Evolutionary conservation across 139 green algal genomes (phyloP).

Genomic region (Raphidocelis subcapitata): DNA sequence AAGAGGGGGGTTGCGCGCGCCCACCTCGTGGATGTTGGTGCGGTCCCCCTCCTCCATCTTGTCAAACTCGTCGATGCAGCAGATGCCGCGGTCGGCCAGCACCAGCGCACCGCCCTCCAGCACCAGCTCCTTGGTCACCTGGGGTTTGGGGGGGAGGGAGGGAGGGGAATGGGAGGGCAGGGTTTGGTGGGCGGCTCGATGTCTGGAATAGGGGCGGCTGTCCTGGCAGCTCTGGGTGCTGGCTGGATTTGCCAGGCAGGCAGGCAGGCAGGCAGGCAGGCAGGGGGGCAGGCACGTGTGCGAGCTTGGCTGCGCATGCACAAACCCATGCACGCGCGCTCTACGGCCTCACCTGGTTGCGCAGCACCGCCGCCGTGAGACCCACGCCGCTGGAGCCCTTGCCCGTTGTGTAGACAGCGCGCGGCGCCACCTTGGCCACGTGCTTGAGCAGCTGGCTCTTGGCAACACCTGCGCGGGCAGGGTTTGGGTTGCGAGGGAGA

Average conservation of each 20-base stretch:
- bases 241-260: too few relatives aligned
- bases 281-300: too few relatives aligned
- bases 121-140: constrained; percentile 91
- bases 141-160: constrained; percentile 1
- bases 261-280: too few relatives aligned
- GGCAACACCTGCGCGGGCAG: constrained; percentile 90
- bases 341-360: constrained; percentile 63
- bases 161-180: not conserved
- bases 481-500: too few relatives aligned
- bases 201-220: too few relatives aligned
- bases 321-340: too few relatives aligned
- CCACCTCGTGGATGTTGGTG: constrained; percentile 98
- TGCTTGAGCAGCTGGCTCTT: constrained; percentile 96
- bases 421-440: constrained; percentile 78
- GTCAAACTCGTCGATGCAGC: constrained; percentile 99
- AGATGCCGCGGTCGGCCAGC: constrained; percentile 97
- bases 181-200: too few relatives aligned
- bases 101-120: constrained; percentile 98
- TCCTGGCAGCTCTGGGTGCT: too few relatives aligned
- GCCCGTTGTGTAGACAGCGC: constrained; percentile 97
- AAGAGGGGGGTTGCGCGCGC: not conserved
- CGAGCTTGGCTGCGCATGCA: too few relatives aligned
- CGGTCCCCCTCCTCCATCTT: constrained; percentile 99
- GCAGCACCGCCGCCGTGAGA: constrained; percentile 91
- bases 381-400: constrained; percentile 94